Evolutionary conservation across 2,329 filamentous ascomycete genomes (phyloP).

Genomic region (Fusarium ambrosium): DNA sequence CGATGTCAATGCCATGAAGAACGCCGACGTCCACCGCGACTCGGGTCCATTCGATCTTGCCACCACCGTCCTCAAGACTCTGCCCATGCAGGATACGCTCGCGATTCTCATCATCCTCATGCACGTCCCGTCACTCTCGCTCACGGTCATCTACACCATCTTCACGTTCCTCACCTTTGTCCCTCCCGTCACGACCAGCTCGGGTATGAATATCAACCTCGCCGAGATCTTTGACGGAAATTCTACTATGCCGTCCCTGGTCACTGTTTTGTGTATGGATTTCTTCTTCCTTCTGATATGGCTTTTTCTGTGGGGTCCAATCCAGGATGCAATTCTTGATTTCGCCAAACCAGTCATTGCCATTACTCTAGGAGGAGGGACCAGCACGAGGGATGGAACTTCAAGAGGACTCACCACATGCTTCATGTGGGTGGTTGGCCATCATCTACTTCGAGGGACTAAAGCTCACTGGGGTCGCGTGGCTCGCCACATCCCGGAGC

Average conservation of each 20-base stretch:
- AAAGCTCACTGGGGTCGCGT: constrained; percentile 63
- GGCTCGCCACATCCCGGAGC: constrained; percentile 61
- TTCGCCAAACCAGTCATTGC: constrained; percentile 94
- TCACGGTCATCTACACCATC: constrained; percentile 90
- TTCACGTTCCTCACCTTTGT: constrained; percentile 96
- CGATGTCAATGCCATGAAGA: constrained; percentile 78
- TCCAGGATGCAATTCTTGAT: constrained; percentile 90
- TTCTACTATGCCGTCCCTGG: constrained; percentile 86
- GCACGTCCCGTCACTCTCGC: constrained; percentile 88
- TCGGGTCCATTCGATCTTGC: constrained; percentile 81
- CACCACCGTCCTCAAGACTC: constrained; percentile 88
- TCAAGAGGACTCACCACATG: constrained; percentile 80
- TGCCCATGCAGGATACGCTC: constrained; percentile 93
- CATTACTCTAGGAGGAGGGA: constrained; percentile 87
- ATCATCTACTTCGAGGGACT: constrained; percentile 66
- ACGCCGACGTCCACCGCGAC: constrained; percentile 77
- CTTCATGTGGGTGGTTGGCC: constrained; percentile 74
- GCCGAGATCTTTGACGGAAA: constrained; percentile 93
- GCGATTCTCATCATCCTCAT: constrained; percentile 96
- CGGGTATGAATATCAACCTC: constrained; percentile 84
- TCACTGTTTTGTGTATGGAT: constrained; percentile 88
- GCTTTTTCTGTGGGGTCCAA: constrained; percentile 88
- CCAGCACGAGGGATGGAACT: constrained; percentile 75
- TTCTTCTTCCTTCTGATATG: constrained; percentile 85
- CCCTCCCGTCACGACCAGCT: constrained; percentile 82